Percentiles rank a stretch among this genome's conserved stretches.
Evolutionary conservation across 1,284 basidiomycete genomes (phyloP).

Genomic region (Ceratobasidium papillatum): DNA sequence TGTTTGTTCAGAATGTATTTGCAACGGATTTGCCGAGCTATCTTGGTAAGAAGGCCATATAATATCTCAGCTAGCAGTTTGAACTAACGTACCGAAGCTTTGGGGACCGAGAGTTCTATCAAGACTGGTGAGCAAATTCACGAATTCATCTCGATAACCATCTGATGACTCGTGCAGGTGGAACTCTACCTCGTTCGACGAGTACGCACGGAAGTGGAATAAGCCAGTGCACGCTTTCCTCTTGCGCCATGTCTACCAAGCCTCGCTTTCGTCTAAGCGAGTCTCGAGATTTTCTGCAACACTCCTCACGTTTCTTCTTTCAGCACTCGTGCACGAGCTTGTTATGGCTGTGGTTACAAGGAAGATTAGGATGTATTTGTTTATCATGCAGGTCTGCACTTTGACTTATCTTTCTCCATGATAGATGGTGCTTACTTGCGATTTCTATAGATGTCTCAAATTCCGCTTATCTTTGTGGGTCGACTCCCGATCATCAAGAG

Average conservation of each 20-base stretch:
- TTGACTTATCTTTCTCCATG: neutral
- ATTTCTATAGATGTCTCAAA: constrained; percentile 79
- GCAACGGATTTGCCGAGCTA: constrained; percentile 93
- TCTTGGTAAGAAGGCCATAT: constrained; percentile 67
- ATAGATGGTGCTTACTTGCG: neutral
- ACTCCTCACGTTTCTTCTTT: constrained; percentile 90
- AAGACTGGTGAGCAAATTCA: constrained; percentile 72
- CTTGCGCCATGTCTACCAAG: constrained; percentile 92
- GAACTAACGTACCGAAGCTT: constrained; percentile 64
- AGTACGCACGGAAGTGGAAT: constrained; percentile 97
- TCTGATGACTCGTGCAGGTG: constrained; percentile 61
- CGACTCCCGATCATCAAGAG: constrained; percentile 77
- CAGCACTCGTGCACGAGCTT: constrained; percentile 89
- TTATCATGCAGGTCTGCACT: constrained; percentile 64
- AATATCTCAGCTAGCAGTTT: neutral
- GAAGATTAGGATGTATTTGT: constrained; percentile 86
- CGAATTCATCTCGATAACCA: neutral
- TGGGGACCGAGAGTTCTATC: constrained; percentile 95
- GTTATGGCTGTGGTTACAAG: constrained; percentile 97
- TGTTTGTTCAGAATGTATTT: constrained; percentile 81
- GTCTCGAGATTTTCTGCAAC: constrained; percentile 82
- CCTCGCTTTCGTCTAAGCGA: constrained; percentile 80
- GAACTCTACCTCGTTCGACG: constrained; percentile 97
- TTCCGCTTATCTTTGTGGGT: constrained; percentile 88
- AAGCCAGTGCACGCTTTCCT: constrained; percentile 92